These are phyloP conservation scores for Viridothelium virens DNA, from an alignment of 495 filamentous ascomycete genomes.

Conservation along the genomic window DNA sequence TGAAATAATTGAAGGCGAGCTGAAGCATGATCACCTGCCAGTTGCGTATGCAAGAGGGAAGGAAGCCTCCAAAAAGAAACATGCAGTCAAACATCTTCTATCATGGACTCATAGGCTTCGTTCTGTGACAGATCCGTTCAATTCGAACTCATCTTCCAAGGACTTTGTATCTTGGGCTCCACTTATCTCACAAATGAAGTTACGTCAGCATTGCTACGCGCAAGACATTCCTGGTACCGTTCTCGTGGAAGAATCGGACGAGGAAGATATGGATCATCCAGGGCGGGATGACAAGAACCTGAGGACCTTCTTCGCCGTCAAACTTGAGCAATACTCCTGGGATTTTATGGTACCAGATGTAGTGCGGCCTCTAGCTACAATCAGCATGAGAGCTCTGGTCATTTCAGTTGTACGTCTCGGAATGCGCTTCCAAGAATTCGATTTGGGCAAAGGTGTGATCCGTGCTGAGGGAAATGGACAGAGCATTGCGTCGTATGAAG, in stretches of 20 bases:
- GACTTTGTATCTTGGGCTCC: slow-evolving; percentile 4
- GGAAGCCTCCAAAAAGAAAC: neutral
- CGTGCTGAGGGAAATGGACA: neutral
- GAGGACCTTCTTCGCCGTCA: neutral
- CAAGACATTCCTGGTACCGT: neutral
- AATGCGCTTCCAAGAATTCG: slow-evolving; percentile 3
- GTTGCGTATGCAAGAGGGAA: neutral
- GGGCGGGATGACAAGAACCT: neutral
- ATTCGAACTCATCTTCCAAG: neutral
- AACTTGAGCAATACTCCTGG: neutral
- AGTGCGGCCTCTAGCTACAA: slow-evolving; percentile 1
- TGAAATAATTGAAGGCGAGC: neutral
- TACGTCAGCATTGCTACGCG: neutral
- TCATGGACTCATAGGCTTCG: neutral
- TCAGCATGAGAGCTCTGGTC: slow-evolving; percentile 4
- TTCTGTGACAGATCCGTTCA: neutral
- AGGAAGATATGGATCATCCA: neutral
- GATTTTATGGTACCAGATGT: slow-evolving; percentile 8
- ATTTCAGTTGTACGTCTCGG: neutral
- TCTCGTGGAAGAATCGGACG: neutral
- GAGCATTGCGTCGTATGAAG: slow-evolving; percentile 1
- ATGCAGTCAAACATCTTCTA: neutral
- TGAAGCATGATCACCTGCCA: neutral
- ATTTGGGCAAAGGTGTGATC: neutral
- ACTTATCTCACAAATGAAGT: neutral